A percentile compares a stretch with the other conserved stretches of the same genome.
Conservation (phyloP, 768 basidiomycete species). For the Pleurotus pulmonarius region DNA sequence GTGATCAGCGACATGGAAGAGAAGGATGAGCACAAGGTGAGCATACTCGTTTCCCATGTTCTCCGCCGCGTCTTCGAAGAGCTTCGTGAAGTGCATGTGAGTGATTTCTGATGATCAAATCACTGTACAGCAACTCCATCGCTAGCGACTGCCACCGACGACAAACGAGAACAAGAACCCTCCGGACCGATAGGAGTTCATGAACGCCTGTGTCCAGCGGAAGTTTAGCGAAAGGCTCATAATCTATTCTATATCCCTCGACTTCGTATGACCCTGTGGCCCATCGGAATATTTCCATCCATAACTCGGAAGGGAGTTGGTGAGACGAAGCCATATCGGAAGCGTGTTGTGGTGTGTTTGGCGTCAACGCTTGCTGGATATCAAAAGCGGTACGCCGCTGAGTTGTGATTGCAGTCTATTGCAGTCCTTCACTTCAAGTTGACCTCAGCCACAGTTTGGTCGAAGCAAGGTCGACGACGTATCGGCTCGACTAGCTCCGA, state of each 20-base stretch:
- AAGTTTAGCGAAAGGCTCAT: constrained; percentile 45
- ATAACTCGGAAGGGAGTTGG: constrained; percentile 48
- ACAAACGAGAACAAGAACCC: constrained; percentile 24
- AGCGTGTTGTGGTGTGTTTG: constrained; percentile 14
- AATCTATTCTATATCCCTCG: constrained; percentile 22
- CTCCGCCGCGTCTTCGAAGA: constrained; percentile 22
- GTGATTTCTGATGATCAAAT: constrained; percentile 19
- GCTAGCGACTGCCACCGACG: constrained; percentile 7
- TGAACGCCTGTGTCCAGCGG: constrained; percentile 19
- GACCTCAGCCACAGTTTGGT: background rate
- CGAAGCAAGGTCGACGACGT: no score
- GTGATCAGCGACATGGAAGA: constrained; percentile 5
- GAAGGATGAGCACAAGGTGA: background rate
- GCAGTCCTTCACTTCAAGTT: background rate
- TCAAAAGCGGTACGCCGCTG: background rate
- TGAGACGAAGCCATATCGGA: background rate
- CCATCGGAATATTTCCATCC: constrained; percentile 48
- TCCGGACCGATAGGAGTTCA: constrained; percentile 23
- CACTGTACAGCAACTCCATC: constrained; percentile 2
- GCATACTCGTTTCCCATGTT: constrained; percentile 29
- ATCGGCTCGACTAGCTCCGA: background rate
- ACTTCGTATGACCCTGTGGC: constrained; percentile 27
- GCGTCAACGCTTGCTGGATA: background rate
- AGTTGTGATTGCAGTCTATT: background rate
- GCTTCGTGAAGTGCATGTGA: constrained; percentile 25